Percentiles rank a stretch among this genome's conserved stretches.
phyloP scores from a whole-genome alignment of 2,329 filamentous ascomycete genomes.

The Elsinoe perseae region DNA sequence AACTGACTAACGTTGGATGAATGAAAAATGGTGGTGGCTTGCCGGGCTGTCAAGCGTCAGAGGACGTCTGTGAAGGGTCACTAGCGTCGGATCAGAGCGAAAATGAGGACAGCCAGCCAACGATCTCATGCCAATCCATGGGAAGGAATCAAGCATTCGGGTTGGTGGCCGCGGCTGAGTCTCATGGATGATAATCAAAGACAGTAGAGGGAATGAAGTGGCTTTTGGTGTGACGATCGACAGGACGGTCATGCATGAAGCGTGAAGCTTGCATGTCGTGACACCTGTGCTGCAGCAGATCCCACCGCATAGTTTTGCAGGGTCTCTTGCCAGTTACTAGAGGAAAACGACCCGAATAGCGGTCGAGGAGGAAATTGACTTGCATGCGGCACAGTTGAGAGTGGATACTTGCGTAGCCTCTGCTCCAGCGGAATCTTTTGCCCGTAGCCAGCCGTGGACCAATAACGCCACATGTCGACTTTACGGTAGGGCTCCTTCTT shows the following conservation, averaged over 20 bases:
- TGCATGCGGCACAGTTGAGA: neutral
- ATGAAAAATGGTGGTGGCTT: neutral
- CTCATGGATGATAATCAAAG: neutral
- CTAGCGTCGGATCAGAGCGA: constrained; percentile 4
- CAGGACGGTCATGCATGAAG: neutral
- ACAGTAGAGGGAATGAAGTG: neutral
- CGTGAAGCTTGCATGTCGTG: constrained; percentile 7
- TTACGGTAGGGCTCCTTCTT: constrained; percentile 6
- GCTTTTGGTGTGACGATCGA: constrained; percentile 2
- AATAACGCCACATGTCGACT: constrained; percentile 12
- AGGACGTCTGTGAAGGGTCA: constrained; percentile 5
- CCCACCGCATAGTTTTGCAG: constrained; percentile 9
- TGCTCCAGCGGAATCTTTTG: neutral
- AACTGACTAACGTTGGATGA: no score
- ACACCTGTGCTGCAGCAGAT: neutral
- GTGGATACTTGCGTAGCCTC: no score
- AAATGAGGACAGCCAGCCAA: neutral
- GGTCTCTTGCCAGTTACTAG: neutral
- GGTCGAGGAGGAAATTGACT: neutral
- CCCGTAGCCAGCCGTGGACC: neutral
- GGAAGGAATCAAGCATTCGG: constrained; percentile 1
- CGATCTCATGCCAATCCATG: no score
- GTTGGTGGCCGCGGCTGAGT: constrained; percentile 13
- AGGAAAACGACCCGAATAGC: neutral
- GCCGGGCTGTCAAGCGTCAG: constrained; percentile 4